A percentile compares a stretch with the other conserved stretches of the same genome.
Evolutionary conservation across 768 basidiomycete genomes (phyloP).

Genomic region (Hypsizygus marmoreus): DNA sequence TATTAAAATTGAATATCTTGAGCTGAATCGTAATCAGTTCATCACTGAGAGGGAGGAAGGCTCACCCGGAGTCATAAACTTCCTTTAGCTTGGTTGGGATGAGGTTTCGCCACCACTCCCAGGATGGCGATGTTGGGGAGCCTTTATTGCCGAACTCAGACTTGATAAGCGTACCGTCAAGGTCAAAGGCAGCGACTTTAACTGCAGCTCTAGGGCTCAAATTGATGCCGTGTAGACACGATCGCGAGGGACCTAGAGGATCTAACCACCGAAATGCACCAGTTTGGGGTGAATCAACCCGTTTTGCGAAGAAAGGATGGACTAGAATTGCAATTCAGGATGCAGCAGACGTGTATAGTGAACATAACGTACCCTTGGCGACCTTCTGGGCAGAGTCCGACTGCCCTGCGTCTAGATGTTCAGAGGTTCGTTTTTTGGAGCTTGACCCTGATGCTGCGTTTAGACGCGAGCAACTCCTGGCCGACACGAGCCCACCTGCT

Average conservation of each 20-base stretch:
- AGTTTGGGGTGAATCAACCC: slow-evolving; percentile 6
- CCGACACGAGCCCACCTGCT: too few relatives aligned
- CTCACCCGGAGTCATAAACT: slow-evolving; percentile 62
- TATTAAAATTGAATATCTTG: slow-evolving; percentile 71
- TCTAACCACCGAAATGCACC: slow-evolving; percentile 42
- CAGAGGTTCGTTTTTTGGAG: slow-evolving; percentile 14
- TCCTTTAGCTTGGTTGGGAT: slow-evolving; percentile 68
- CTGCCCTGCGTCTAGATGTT: slow-evolving; percentile 8
- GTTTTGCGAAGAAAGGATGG: slow-evolving; percentile 44
- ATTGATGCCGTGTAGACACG: slow-evolving; percentile 46
- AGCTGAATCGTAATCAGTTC: neutral
- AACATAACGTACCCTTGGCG: slow-evolving; percentile 10
- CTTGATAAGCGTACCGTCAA: slow-evolving; percentile 88
- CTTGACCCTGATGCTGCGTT: slow-evolving; percentile 1
- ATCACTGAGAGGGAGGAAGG: slow-evolving; percentile 4
- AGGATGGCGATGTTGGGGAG: slow-evolving; percentile 37
- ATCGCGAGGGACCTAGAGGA: slow-evolving; percentile 35
- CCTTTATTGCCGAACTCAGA: slow-evolving; percentile 31
- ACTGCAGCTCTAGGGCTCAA: slow-evolving; percentile 41
- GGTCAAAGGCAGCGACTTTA: slow-evolving; percentile 81
- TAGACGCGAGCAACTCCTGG: slow-evolving; percentile 7
- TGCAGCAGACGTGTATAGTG: neutral
- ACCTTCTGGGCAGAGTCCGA: slow-evolving; percentile 9
- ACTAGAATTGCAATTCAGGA: slow-evolving; percentile 21
- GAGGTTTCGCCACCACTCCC: slow-evolving; percentile 73